Evolutionary conservation across 768 basidiomycete species (phyloP).

Genomic region (Collybiopsis luxurians): DNA sequence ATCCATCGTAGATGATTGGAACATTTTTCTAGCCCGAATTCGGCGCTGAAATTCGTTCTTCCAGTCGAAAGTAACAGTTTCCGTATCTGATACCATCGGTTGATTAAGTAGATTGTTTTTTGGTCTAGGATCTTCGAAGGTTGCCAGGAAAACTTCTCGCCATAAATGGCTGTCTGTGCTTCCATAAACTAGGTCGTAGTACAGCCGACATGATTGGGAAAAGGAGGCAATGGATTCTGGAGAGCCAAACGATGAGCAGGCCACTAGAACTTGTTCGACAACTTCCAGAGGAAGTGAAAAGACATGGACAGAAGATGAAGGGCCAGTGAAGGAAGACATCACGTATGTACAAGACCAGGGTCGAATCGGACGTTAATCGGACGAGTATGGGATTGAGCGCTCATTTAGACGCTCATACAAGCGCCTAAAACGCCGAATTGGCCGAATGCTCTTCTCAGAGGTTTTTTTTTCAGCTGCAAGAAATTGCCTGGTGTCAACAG

Average conservation of each 20-base stretch:
- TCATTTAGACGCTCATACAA: too few species aligned
- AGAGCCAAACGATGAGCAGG: slow-evolving; percentile 15
- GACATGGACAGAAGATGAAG: neutral
- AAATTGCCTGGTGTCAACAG: too few species aligned
- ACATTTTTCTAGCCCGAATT: neutral
- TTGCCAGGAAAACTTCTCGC: slow-evolving; percentile 44
- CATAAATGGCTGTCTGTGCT: slow-evolving; percentile 38
- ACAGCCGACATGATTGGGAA: slow-evolving; percentile 31
- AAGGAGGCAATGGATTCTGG: slow-evolving; percentile 33
- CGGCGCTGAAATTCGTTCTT: neutral
- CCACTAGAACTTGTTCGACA: slow-evolving; percentile 33
- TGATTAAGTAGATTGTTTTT: slow-evolving; percentile 15
- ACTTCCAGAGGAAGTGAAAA: slow-evolving; percentile 36
- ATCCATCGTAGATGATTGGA: neutral
- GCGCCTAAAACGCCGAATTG: too few species aligned
- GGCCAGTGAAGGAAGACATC: neutral
- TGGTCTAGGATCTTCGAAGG: slow-evolving; percentile 48
- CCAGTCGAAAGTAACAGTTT: neutral
- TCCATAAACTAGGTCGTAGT: slow-evolving; percentile 33
- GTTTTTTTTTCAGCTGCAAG: too few species aligned
- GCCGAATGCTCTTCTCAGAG: too few species aligned
- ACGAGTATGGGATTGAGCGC: too few species aligned
- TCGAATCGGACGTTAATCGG: too few species aligned
- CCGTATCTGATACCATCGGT: neutral
- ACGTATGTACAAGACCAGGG: neutral